Conservation (phyloP, 1,284 basidiomycete species). For the Papiliotrema laurentii region DNA sequence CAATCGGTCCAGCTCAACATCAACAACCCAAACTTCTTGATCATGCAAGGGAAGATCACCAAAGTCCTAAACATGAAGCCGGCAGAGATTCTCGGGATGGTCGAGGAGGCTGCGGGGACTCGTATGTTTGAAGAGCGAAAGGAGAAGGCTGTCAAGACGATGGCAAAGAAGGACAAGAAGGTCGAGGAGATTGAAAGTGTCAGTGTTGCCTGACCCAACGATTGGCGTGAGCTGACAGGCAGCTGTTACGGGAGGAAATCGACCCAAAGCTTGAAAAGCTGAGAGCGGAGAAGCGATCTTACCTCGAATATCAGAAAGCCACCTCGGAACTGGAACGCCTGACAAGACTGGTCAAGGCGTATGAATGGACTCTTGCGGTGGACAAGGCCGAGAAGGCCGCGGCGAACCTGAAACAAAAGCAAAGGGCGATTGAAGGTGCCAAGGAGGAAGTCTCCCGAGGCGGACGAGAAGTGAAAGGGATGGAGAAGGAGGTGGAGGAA, state of each 20-base stretch:
- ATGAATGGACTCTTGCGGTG: slow-evolving; percentile 78
- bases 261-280: slow-evolving; percentile 90
- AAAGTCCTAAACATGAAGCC: slow-evolving; percentile 99
- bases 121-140: slow-evolving; percentile 99
- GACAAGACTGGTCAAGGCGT: slow-evolving; percentile 76
- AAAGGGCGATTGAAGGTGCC: slow-evolving; percentile 35
- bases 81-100: slow-evolving; percentile 95
- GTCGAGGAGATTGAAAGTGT: slow-evolving; percentile 79
- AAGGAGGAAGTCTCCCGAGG: slow-evolving; percentile 47
- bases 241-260: slow-evolving; percentile 82
- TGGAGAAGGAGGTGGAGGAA: slow-evolving; percentile 59
- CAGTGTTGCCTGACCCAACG: slow-evolving; percentile 13
- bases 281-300: slow-evolving; percentile 83
- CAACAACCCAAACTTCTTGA: slow-evolving; percentile 99
- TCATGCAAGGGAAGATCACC: slow-evolving; percentile 97
- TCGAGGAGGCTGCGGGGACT: slow-evolving; percentile 97
- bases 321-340: slow-evolving; percentile 86
- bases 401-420: slow-evolving; percentile 40
- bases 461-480: slow-evolving; percentile 53
- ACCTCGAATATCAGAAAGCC: slow-evolving; percentile 86
- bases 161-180: slow-evolving; percentile 96
- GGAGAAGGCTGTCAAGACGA: slow-evolving; percentile 94
- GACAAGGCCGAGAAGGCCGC: slow-evolving; percentile 52
- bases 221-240: background rate
- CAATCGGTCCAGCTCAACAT: slow-evolving; percentile 98